Conservation (phyloP, 306 rosid species). For the Cicer bijugum region DNA sequence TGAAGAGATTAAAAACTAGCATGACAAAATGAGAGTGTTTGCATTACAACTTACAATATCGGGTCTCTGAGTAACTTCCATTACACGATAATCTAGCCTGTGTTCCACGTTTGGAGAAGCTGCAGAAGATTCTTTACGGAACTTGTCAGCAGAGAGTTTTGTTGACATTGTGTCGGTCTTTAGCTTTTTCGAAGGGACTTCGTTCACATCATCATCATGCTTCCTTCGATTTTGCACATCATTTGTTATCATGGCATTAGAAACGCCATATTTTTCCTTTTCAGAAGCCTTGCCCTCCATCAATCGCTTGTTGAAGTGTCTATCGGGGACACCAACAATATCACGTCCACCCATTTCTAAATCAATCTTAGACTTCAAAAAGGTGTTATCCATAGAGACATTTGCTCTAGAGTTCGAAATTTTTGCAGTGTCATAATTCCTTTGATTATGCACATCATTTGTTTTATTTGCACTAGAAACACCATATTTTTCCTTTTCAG, state of each 20-base stretch:
- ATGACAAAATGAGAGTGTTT: constrained; percentile 44
- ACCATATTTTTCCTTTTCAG: constrained; percentile 54
- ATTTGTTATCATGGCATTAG: constrained; percentile 37
- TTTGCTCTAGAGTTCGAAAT: not conserved
- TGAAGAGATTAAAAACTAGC: constrained; percentile 44
- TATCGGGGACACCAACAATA: constrained; percentile 37
- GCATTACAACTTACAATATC: constrained; percentile 63
- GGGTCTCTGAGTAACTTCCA: constrained; percentile 60
- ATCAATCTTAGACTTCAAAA: constrained; percentile 45
- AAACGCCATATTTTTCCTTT: constrained; percentile 53
- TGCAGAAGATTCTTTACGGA: constrained; percentile 46
- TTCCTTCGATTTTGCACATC: constrained; percentile 34
- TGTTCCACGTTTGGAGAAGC: constrained; percentile 34
- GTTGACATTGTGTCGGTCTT: constrained; percentile 46
- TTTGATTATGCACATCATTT: constrained; percentile 36
- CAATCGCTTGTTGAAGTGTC: constrained; percentile 37
- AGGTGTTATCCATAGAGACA: not conserved
- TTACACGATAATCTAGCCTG: constrained; percentile 42
- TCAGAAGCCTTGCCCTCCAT: constrained; percentile 50
- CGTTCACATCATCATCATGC: constrained; percentile 42
- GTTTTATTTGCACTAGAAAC: constrained; percentile 38
- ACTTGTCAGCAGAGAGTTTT: constrained; percentile 45
- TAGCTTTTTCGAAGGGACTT: constrained; percentile 56
- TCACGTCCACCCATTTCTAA: constrained; percentile 25
- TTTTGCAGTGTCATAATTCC: constrained; percentile 13